These are phyloP conservation scores for Scutellaria minor DNA, from an alignment of 257 asterid species.

Conservation along the genomic window DNA sequence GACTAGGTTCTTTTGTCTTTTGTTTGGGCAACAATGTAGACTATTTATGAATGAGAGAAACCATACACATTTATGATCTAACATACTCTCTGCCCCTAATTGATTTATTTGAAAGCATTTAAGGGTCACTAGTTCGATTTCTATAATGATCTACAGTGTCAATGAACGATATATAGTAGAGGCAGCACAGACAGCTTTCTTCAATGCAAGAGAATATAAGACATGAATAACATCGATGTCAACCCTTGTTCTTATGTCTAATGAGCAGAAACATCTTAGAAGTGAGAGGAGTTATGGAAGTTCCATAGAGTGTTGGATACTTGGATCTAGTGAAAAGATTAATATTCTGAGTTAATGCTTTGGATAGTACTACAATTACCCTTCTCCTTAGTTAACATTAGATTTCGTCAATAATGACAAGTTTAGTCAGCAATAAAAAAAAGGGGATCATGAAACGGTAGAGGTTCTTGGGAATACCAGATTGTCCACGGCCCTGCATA, in stretches of 20 bases:
- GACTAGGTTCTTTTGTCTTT: slow-evolving; percentile 13
- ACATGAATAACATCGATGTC: slow-evolving; percentile 19
- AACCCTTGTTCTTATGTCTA: slow-evolving; percentile 9
- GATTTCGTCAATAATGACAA: background rate
- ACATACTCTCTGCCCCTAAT: background rate
- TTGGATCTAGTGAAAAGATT: background rate
- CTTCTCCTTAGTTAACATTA: background rate
- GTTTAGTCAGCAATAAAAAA: slow-evolving; percentile 18
- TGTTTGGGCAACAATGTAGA: slow-evolving; percentile 1
- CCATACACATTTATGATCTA: background rate
- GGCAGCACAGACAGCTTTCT: background rate
- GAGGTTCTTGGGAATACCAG: slow-evolving; percentile 59
- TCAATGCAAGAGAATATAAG: background rate
- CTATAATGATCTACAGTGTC: slow-evolving; percentile 4
- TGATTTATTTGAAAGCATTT: slow-evolving; percentile 14
- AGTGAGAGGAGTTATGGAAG: background rate
- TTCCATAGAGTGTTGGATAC: background rate
- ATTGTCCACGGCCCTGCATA: slow-evolving; percentile 95
- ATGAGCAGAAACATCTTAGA: background rate
- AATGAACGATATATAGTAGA: background rate
- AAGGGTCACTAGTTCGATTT: background rate
- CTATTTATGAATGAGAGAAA: background rate
- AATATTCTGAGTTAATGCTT: background rate
- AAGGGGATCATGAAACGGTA: slow-evolving; percentile 11
- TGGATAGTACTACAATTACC: background rate